Conservation (phyloP, 2,329 filamentous ascomycete species). For the Cylindrodendrum hubeiense region DNA sequence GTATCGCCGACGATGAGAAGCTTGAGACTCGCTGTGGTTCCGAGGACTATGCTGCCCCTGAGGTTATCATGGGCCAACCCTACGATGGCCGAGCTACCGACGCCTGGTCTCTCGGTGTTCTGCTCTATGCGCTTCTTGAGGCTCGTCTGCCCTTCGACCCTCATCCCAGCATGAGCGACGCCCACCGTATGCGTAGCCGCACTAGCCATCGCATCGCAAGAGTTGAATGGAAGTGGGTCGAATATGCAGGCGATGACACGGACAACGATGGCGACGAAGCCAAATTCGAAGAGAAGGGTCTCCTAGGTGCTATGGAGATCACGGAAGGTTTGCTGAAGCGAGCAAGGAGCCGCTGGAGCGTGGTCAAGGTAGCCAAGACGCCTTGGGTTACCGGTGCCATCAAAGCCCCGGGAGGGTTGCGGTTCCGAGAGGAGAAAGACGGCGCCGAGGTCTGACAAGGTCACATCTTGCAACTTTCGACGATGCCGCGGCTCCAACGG, state of each 20-base stretch:
- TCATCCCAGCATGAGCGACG: slow-evolving; percentile 82
- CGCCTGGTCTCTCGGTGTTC: slow-evolving; percentile 93
- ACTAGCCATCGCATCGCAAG: slow-evolving; percentile 95
- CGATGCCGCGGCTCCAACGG: neutral
- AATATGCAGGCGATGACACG: slow-evolving; percentile 85
- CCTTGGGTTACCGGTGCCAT: slow-evolving; percentile 86
- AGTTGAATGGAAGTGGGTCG: slow-evolving; percentile 95
- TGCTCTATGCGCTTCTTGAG: slow-evolving; percentile 94
- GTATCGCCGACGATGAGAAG: slow-evolving; percentile 86
- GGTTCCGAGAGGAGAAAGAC: slow-evolving; percentile 70
- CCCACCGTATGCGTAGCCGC: slow-evolving; percentile 80
- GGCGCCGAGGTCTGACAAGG: slow-evolving; percentile 62
- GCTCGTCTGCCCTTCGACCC: slow-evolving; percentile 94
- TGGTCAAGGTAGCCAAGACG: slow-evolving; percentile 78
- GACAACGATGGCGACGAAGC: slow-evolving; percentile 80
- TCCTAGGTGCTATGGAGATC: slow-evolving; percentile 82
- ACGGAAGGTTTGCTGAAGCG: slow-evolving; percentile 89
- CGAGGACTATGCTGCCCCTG: slow-evolving; percentile 96
- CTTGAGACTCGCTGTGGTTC: slow-evolving; percentile 95
- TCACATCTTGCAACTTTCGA: neutral
- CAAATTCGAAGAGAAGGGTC: slow-evolving; percentile 72
- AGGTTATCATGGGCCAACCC: slow-evolving; percentile 93
- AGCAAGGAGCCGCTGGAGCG: slow-evolving; percentile 80
- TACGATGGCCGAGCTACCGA: slow-evolving; percentile 95
- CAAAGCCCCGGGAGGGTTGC: slow-evolving; percentile 71